Base-by-base conservation (phyloP, 1,284 basidiomycete species). In the Ganoderma multipileum region DNA sequence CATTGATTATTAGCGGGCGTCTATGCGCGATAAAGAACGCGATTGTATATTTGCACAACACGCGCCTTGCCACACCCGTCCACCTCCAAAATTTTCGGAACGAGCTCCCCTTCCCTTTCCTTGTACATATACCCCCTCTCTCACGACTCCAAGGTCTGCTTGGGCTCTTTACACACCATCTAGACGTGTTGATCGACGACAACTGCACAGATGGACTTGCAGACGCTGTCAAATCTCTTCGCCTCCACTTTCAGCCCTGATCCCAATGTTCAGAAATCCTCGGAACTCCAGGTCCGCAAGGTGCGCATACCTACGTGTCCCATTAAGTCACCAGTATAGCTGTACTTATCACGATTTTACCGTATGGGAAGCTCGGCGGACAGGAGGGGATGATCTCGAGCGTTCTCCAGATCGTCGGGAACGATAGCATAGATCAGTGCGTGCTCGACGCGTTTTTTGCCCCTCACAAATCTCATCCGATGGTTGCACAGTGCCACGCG, bases 231-330 rank as follows among this genome's bases (percentile, higher is more conserved):
- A 8, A 86, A 89, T 74, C 87, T 95, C 65, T 95, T 95, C 77
- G 85, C 91, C 14, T 90, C 91, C 52, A 94, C 93, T 18, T 91
- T 89, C 81, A 92, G 87, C 75, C 85, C 91, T n/a, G 91, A 95
- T 81, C 93, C 94, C 60, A 95, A 95, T 84, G 87, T 91, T 69
- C 91, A 94, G 73, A 94, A 93, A 76, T 83, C 91, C 50, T 91
- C 89, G 52, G 94, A 96, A 79, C 87, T 95, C 44, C 87, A 95
- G 79, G 92, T 96, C 75, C 89, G 93, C 75, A 94, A 92, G 85
- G 94, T 93, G 71, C 62, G 80, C 76, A 38, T 26, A 52, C 38
- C 9, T 38, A 42, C 16, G 8, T 28, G 14, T 60, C 14, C 16
- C n/a, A 18, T 12, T 23, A 8, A 52, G 11, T n/a, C 44, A 20